A percentile compares a stretch with the other conserved stretches of the same genome.
phyloP scores from a whole-genome alignment of 2,329 filamentous ascomycete species.

The Tricladium varicosporioides region DNA sequence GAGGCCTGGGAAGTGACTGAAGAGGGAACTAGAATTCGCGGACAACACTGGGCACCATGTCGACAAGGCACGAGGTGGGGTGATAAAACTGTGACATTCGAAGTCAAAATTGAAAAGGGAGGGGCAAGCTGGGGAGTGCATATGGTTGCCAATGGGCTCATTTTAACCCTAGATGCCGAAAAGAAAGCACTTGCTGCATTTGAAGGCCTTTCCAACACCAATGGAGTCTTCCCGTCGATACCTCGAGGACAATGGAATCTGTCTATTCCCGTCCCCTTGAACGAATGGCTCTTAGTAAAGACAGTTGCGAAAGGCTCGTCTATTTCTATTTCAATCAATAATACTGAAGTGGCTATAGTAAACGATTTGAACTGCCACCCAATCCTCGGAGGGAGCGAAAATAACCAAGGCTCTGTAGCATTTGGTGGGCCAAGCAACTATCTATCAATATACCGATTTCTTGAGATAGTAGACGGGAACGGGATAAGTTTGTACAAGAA shows the following conservation, averaged over 20 bases:
- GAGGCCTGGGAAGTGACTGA: conserved; percentile 25
- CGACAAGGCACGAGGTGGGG: conserved; percentile 23
- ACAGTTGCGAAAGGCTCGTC: conserved; percentile 7
- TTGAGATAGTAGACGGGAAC: conserved; percentile 11
- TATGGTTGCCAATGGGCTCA: conserved; percentile 27
- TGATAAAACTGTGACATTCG: conserved; percentile 18
- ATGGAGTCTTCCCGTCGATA: conserved; percentile 21
- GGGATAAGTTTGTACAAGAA: conserved; percentile 17
- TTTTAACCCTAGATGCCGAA: conserved; percentile 19
- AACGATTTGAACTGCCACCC: conserved; percentile 16
- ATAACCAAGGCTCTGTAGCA: conserved; percentile 24
- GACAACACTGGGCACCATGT: conserved; percentile 27
- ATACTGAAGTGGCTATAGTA: conserved; percentile 7
- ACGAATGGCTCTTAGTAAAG: conserved; percentile 15
- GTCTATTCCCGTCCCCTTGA: conserved; percentile 1
- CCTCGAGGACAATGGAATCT: conserved; percentile 16
- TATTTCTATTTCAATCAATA: conserved; percentile 13
- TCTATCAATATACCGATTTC: conserved; percentile 12
- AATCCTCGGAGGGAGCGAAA: conserved; percentile 20
- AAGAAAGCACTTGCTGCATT: conserved; percentile 18
- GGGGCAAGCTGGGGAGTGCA: conserved; percentile 26
- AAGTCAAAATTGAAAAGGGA: conserved; percentile 18
- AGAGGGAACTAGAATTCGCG: conserved; percentile 17
- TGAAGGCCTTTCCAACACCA: conserved; percentile 20
- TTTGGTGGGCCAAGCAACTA: conserved; percentile 23